Conservation (phyloP, 805 yeast species). For the Sugiyamaella smithiae region DNA sequence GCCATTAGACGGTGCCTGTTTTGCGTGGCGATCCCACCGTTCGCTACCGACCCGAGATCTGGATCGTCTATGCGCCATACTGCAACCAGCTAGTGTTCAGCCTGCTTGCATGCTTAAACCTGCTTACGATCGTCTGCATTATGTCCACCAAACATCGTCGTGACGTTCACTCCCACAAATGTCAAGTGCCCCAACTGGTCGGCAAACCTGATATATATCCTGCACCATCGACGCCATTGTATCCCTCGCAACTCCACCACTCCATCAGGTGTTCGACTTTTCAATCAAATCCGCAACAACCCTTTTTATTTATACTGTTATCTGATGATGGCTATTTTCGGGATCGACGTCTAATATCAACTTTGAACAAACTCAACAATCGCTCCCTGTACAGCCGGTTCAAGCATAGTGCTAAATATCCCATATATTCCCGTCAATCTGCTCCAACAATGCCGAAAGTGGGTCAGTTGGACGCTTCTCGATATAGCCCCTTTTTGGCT, state of each 20-base stretch:
- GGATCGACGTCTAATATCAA: no score
- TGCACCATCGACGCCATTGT: neutral
- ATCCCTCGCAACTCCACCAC: neutral
- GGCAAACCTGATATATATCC: neutral
- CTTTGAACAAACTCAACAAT: no score
- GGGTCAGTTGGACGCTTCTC: neutral
- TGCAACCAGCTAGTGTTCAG: conserved; percentile 4
- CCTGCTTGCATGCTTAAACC: conserved; percentile 7
- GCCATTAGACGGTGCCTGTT: no score
- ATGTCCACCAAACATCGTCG: conserved; percentile 1
- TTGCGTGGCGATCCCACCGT: neutral
- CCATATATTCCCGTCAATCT: no score
- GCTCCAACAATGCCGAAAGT: no score
- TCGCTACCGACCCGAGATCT: neutral
- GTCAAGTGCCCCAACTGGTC: conserved; percentile 3
- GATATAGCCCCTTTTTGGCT: neutral
- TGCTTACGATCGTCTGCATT: conserved; percentile 6
- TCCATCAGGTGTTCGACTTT: neutral
- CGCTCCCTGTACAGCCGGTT: no score
- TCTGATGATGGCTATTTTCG: neutral
- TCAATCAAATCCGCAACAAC: neutral
- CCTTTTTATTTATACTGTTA: neutral
- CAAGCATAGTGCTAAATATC: no score
- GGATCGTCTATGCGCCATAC: conserved; percentile 3
- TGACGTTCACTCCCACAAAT: neutral